These are phyloP conservation scores for Lentinus brumalis DNA, from an alignment of 768 basidiomycete species.

Conservation along the genomic window DNA sequence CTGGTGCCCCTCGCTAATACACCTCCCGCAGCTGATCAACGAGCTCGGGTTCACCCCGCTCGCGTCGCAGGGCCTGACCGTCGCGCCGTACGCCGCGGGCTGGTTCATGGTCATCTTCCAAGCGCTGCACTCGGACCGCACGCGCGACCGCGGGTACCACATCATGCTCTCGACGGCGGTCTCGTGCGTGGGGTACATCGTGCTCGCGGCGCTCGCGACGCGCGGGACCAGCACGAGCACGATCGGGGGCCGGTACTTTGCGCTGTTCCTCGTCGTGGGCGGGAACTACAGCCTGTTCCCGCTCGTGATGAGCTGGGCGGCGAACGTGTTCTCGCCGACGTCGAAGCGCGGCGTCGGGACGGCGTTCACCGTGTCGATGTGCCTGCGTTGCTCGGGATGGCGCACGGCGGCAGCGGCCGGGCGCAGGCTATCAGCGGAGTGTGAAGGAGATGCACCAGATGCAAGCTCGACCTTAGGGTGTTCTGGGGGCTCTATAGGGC, in stretches of 20 bases:
- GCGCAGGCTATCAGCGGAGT: no score
- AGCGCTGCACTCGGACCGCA: slow-evolving; percentile 56
- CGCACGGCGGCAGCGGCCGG: no score
- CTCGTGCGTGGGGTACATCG: slow-evolving; percentile 55
- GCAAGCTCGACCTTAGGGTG: no score
- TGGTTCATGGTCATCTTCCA: slow-evolving; percentile 59
- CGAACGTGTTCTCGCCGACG: slow-evolving; percentile 59
- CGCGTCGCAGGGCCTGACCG: slow-evolving; percentile 58
- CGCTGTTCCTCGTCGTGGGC: slow-evolving; percentile 56
- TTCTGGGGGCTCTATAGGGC: no score
- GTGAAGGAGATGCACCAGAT: no score
- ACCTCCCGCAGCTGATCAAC: slow-evolving; percentile 46
- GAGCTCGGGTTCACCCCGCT: slow-evolving; percentile 57
- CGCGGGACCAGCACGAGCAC: slow-evolving; percentile 45
- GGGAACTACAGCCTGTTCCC: slow-evolving; percentile 59
- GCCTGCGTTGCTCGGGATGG: no score
- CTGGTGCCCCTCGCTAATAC: neutral
- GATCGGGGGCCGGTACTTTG: slow-evolving; percentile 57
- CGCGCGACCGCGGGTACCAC: slow-evolving; percentile 56
- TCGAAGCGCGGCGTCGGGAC: slow-evolving; percentile 63
- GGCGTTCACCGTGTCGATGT: slow-evolving; percentile 63
- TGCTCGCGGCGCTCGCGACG: slow-evolving; percentile 44
- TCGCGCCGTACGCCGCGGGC: slow-evolving; percentile 57
- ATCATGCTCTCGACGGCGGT: slow-evolving; percentile 50
- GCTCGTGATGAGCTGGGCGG: slow-evolving; percentile 64